phyloP scores from a whole-genome alignment of 78 protist species.

The Bigelowiella natans region DNA sequence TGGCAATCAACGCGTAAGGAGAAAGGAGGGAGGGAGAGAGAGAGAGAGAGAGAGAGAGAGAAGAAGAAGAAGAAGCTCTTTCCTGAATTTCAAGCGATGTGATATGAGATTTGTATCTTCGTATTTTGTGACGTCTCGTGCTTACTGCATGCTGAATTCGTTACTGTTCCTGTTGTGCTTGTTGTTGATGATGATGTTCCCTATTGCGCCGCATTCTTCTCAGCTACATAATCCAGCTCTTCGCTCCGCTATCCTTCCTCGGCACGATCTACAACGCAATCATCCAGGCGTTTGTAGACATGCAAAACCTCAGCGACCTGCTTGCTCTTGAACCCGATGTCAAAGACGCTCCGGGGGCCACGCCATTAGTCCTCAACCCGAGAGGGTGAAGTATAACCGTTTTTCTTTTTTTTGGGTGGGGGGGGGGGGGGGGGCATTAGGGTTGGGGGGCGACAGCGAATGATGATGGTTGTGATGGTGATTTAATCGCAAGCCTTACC shows the following conservation, averaged over 20 bases:
- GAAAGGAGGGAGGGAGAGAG: background rate
- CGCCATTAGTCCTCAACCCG: background rate
- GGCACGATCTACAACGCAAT: background rate
- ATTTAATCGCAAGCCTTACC: too few relatives aligned
- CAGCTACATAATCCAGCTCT: background rate
- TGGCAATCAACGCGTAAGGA: background rate
- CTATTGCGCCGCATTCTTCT: too few relatives aligned
- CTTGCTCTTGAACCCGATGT: background rate
- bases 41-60: background rate
- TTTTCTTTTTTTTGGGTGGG: background rate
- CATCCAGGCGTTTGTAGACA: background rate
- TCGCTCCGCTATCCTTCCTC: constrained; percentile 1
- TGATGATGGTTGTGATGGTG: too few relatives aligned
- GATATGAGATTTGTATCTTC: background rate
- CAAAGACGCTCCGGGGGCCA: background rate
- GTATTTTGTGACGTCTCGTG: too few relatives aligned
- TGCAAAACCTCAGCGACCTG: background rate
- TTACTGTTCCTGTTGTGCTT: background rate
- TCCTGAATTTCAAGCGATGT: background rate
- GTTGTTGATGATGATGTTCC: too few relatives aligned
- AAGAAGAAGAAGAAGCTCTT: background rate
- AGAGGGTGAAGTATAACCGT: background rate
- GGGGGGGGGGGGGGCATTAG: too few relatives aligned
- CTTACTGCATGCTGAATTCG: background rate
- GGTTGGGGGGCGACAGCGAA: too few relatives aligned